phyloP scores from a whole-genome alignment of 495 filamentous ascomycete genomes.

The Talaromyces ruber region DNA sequence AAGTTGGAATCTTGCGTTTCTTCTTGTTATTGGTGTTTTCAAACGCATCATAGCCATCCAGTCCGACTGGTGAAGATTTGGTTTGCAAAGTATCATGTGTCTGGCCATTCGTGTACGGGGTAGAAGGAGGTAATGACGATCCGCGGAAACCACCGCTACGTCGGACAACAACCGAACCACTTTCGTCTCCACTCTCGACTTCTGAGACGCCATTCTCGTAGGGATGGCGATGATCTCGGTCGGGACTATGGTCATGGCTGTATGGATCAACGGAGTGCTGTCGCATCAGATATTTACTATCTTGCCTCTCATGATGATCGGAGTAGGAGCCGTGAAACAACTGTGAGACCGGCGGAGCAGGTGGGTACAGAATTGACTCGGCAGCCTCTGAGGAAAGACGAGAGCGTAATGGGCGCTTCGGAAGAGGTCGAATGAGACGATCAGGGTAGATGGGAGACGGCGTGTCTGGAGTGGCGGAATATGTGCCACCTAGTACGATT shows the following conservation, averaged over 20 bases:
- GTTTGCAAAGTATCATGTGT: constrained; percentile 16
- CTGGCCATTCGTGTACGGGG: constrained; percentile 19
- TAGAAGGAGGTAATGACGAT: constrained; percentile 26
- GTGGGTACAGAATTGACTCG: constrained; percentile 72
- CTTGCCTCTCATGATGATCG: constrained; percentile 30
- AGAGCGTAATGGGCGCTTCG: constrained; percentile 76
- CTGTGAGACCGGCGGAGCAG: constrained; percentile 53
- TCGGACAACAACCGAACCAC: constrained; percentile 35
- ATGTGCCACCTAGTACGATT: constrained; percentile 36
- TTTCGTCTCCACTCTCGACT: constrained; percentile 37
- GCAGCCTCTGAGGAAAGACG: constrained; percentile 77
- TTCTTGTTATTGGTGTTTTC: constrained; percentile 99
- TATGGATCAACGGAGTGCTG: constrained; percentile 18
- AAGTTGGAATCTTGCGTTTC: constrained; percentile 93
- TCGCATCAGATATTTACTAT: constrained; percentile 40
- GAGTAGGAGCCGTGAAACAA: constrained; percentile 71
- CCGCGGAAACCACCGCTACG: constrained; percentile 36
- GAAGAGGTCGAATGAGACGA: constrained; percentile 86
- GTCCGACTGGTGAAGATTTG: constrained; percentile 31
- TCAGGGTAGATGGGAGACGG: constrained; percentile 72
- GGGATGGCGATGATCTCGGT: constrained; percentile 32
- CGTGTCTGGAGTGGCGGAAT: constrained; percentile 59
- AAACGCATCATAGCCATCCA: constrained; percentile 91
- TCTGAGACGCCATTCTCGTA: constrained; percentile 28
- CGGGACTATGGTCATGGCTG: constrained; percentile 38